Evolutionary conservation across 202 grass and related monocot species (phyloP).

Genomic region (Zoysia matrella): DNA sequence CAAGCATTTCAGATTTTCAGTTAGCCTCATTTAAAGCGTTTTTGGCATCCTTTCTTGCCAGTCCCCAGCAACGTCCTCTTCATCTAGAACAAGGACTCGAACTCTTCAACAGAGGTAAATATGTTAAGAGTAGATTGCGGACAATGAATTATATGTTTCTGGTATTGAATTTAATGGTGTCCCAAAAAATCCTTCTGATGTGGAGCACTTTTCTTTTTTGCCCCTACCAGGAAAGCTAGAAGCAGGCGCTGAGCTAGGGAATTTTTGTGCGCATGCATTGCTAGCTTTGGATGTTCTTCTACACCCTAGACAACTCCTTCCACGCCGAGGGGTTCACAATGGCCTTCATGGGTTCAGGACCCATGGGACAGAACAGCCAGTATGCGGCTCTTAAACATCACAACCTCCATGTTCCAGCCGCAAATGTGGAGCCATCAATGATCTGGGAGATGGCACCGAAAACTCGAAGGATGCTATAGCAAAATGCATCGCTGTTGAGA

Average conservation of each 20-base stretch:
- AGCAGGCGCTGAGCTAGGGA: background rate
- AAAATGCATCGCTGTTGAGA: background rate
- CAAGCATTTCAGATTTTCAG: background rate
- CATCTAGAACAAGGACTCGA: background rate
- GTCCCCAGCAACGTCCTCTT: background rate
- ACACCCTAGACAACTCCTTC: background rate
- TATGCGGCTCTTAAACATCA: background rate
- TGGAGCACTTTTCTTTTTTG: background rate
- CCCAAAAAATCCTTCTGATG: background rate
- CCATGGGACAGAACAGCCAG: background rate
- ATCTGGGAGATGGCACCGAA: background rate
- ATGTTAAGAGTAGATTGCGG: background rate
- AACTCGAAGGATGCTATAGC: background rate
- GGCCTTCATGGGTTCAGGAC: no score
- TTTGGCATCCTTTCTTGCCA: background rate
- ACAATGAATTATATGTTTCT: background rate
- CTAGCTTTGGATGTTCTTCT: background rate
- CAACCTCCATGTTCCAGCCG: background rate
- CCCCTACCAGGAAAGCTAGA: background rate
- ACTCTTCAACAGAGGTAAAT: background rate
- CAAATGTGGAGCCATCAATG: background rate
- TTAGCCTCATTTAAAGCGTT: background rate
- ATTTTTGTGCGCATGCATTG: background rate
- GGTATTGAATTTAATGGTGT: background rate
- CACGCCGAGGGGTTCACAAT: background rate